These are phyloP conservation scores for Macrolepiota albuminosa DNA, from an alignment of 768 basidiomycete species.

Conservation along the genomic window DNA sequence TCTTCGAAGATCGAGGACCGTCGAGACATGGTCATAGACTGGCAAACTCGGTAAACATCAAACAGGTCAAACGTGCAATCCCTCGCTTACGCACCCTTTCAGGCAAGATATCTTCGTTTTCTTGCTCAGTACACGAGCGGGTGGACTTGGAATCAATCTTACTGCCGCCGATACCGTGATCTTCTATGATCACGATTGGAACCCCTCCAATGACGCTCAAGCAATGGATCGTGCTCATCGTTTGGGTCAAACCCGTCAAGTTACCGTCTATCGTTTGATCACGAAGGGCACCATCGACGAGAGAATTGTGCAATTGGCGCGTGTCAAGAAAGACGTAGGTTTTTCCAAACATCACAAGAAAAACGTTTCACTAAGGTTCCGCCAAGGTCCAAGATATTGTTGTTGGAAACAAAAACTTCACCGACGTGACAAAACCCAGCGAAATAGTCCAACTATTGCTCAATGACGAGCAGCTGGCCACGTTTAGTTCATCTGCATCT, in stretches of 20 bases:
- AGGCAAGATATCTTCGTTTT: conserved; percentile 90
- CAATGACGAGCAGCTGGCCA: conserved; percentile 90
- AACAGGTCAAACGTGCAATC: neutral
- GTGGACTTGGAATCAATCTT: conserved; percentile 94
- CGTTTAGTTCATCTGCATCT: conserved; percentile 44
- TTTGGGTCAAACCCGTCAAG: conserved; percentile 93
- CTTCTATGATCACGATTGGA: conserved; percentile 96
- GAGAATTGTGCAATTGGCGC: conserved; percentile 92
- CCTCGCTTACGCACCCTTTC: neutral
- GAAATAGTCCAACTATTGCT: conserved; percentile 94
- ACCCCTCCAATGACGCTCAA: conserved; percentile 96
- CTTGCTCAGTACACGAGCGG: conserved; percentile 89
- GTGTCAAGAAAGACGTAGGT: conserved; percentile 91
- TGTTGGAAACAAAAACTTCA: conserved; percentile 94
- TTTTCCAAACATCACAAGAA: conserved; percentile 17
- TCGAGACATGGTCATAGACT: conserved; percentile 98
- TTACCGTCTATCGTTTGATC: conserved; percentile 93
- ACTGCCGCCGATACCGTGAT: conserved; percentile 95
- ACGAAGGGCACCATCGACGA: conserved; percentile 95
- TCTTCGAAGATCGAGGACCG: conserved; percentile 93
- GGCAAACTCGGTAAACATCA: conserved; percentile 84
- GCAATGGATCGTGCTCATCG: conserved; percentile 99
- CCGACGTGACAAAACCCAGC: conserved; percentile 89
- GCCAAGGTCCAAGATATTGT: conserved; percentile 97
- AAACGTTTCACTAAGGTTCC: conserved; percentile 5